Base-by-base conservation (phyloP, 495 filamentous ascomycete genomes). In the Podospora australis region DNA sequence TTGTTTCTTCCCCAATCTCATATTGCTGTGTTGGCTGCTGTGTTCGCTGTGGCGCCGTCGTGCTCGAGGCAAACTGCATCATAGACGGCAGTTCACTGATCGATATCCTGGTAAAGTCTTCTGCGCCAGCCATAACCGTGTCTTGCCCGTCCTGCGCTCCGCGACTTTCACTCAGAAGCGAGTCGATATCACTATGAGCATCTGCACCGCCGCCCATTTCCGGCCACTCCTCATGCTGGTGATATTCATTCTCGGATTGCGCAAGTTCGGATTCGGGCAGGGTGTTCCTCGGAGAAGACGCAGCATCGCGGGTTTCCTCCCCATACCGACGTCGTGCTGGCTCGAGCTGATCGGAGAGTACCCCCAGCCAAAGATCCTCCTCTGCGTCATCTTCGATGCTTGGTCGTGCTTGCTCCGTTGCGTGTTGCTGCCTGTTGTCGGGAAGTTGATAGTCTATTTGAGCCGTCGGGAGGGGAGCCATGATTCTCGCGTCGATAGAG, bases 41-140 rank as follows among this genome's bases (percentile, higher is more conserved):
- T 58, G 62, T 61, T n/a, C 41, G 63, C 55, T n/a, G 63, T 17
- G 57, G 51, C 14, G 56, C 57, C 48, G 61, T 60, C 32, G 60
- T 48, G 46, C 62, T 63, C 19, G 65, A 54, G 28, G 63, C 68
- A 6, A 55, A 62, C 38, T 70, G 65, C 50, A 71, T 29, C 6
- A 36, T 64, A 0, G 70, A 73, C 2, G 64, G 66, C 24, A 76
- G 52, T 8, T 70, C 73, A 29, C 63, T 60, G 2, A 74, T 49
- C 25, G 65, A 67, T 30, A 76, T 74, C 70, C 73, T 73, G 40
- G 69, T 76, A 50, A 76, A 76, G 17, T 72, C 71, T 22, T 73
- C 72, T 4, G 20, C 40, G 4, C 63, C 64, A 6, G 71, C 60
- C 43, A 66, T 57, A 24, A 72, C 53, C 0, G 71, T 74, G 34